Conservation (phyloP, 2,329 filamentous ascomycete species). For the Paracamarosporium sp. region DNA sequence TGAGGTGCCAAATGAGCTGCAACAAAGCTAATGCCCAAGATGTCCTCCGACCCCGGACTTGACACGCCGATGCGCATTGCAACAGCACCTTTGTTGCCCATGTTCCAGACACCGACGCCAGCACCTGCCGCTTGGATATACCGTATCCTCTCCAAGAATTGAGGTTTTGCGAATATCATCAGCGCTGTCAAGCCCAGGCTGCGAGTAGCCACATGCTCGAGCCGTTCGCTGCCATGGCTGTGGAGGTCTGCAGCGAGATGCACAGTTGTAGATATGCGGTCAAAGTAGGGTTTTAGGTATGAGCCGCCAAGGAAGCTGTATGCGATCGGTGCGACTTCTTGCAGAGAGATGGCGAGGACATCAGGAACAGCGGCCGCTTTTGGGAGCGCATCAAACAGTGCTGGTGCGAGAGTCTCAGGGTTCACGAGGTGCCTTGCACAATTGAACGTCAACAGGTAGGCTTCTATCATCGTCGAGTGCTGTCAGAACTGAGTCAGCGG, state of each 20-base stretch:
- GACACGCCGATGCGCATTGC: constrained; percentile 74
- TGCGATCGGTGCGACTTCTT: constrained; percentile 87
- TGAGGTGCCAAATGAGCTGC: constrained; percentile 87
- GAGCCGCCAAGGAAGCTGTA: constrained; percentile 86
- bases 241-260: constrained; percentile 67
- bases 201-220: constrained; percentile 72
- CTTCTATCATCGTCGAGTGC: constrained; percentile 57
- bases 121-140: constrained; percentile 79
- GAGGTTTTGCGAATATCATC: constrained; percentile 78
- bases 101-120: constrained; percentile 83
- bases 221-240: constrained; percentile 55
- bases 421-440: constrained; percentile 78
- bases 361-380: constrained; percentile 64
- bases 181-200: constrained; percentile 91
- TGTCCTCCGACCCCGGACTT: constrained; percentile 45
- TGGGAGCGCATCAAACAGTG: constrained; percentile 61
- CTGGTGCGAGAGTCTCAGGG: constrained; percentile 71
- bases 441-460: constrained; percentile 89
- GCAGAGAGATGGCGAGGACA: constrained; percentile 72
- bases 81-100: constrained; percentile 96
- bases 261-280: constrained; percentile 73
- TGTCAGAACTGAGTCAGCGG: constrained; percentile 29
- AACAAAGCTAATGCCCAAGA: constrained; percentile 79
- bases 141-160: constrained; percentile 63
- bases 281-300: constrained; percentile 77